Base-by-base conservation (phyloP, 768 basidiomycete genomes). In the Tulasnella sp. region DNA sequence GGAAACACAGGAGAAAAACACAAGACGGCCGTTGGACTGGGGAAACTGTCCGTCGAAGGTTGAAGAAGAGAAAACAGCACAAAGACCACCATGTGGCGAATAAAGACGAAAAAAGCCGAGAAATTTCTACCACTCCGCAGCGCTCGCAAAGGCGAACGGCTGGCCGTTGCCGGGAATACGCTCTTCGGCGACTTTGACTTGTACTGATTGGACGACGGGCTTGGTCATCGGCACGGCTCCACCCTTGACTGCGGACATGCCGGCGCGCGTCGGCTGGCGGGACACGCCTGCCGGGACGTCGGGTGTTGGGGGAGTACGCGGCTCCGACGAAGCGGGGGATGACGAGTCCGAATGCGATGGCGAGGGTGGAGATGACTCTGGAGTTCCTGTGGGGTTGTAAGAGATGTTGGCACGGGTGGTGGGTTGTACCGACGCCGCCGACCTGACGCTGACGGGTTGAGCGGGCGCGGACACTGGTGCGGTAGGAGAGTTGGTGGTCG, bases 91-190 rank as follows among this genome's bases (percentile, higher is more conserved):
- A 78, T 7, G 0, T 8, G 40, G 48, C 41, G 76, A 28, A 42
- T 76, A 58, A 34, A 78, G 50, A 22, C 24, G 14, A 48, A 31
- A 64, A 41, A 46, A 94, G 69, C n/a, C 90, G 69, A 94, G 89
- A 18, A 34, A 41, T 18, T 73, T 46, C 88, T 88, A 93, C 92
- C 92, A 93, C 28, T 88, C 87, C 1, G 91, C 87, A 0, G 91
- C 90, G 1, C 89, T 86, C 16, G 92, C 92, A 81, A 90, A 89
- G 0, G 92, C 91, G 69, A 92, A 93, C 88, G 75, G 48, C 42
- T 74, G 80, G 16, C 48, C 46, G 40, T 60, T 69, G 28, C 72
- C 80, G n/a, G 72, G 78, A 34, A 80, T 41, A 8, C 75, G 37
- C 48, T 76, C 75, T 37, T 77, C 72, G 48, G 40, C 41, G 31